These are phyloP conservation scores for Fonsecaea nubica DNA, from an alignment of 2,329 filamentous ascomycete species.

Conservation along the genomic window DNA sequence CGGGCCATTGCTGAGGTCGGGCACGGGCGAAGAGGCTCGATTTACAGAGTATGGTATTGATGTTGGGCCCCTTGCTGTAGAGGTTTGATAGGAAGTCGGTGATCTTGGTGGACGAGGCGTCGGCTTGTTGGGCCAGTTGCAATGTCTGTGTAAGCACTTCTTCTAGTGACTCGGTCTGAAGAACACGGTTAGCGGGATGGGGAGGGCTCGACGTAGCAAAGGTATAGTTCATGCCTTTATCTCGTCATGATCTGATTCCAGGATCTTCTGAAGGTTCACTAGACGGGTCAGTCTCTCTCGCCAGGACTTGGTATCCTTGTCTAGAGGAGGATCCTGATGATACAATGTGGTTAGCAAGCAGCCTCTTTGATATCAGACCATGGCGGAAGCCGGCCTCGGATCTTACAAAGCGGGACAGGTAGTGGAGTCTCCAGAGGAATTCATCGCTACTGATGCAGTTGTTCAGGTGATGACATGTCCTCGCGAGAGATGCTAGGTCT, in stretches of 20 bases:
- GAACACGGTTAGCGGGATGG: constrained; percentile 33
- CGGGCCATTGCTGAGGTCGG: constrained; percentile 51
- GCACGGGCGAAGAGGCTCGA: constrained; percentile 69
- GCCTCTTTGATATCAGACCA: not conserved
- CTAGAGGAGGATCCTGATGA: constrained; percentile 32
- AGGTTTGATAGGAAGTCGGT: constrained; percentile 46
- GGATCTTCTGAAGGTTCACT: constrained; percentile 53
- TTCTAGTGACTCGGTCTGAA: constrained; percentile 38
- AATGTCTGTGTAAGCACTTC: constrained; percentile 37
- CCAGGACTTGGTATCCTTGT: constrained; percentile 44
- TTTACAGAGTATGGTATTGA: constrained; percentile 66
- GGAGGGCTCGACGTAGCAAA: constrained; percentile 16
- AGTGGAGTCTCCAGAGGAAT: constrained; percentile 67
- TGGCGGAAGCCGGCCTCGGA: constrained; percentile 9
- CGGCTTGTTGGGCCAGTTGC: constrained; percentile 56
- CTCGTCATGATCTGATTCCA: constrained; percentile 50
- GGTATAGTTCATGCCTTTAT: constrained; percentile 45
- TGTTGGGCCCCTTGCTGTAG: constrained; percentile 55
- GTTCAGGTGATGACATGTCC: constrained; percentile 61
- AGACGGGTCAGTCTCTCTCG: constrained; percentile 46
- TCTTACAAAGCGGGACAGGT: constrained; percentile 63
- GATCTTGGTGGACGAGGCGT: constrained; percentile 53
- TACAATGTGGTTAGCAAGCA: not conserved
- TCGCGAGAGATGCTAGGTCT: constrained; percentile 62
- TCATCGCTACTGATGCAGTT: constrained; percentile 64